Evolutionary conservation across 2,329 filamentous ascomycete genomes (phyloP).

Genomic region (Colletotrichum sp.): DNA sequence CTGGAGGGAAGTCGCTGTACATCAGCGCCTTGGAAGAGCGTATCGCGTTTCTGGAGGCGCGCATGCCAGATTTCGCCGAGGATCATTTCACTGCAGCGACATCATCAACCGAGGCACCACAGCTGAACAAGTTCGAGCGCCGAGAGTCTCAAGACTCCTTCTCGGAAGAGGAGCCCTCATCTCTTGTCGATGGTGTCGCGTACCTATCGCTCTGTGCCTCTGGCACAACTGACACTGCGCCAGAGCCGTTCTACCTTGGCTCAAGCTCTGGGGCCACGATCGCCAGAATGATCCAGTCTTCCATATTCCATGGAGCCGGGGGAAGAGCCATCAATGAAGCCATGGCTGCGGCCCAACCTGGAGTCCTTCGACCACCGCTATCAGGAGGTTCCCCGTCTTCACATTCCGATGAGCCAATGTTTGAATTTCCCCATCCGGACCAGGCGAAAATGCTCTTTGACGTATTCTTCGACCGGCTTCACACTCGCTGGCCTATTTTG

Average conservation of each 20-base stretch:
- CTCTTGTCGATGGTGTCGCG: slow-evolving; percentile 28
- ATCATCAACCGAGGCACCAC: background rate
- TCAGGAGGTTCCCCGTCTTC: background rate
- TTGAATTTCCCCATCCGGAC: slow-evolving; percentile 20
- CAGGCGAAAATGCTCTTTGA: slow-evolving; percentile 26
- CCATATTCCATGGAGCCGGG: slow-evolving; percentile 25
- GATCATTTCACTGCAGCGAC: slow-evolving; percentile 25
- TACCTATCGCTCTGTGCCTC: slow-evolving; percentile 29
- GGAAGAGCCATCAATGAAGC: slow-evolving; percentile 1
- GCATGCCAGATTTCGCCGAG: slow-evolving; percentile 28
- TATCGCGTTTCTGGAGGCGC: slow-evolving; percentile 31
- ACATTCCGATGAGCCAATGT: slow-evolving; percentile 1
- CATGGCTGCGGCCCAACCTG: background rate
- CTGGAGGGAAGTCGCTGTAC: slow-evolving; percentile 31
- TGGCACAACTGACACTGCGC: slow-evolving; percentile 25
- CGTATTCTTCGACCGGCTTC: slow-evolving; percentile 29
- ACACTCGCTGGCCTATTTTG: slow-evolving; percentile 30
- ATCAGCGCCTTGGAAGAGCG: slow-evolving; percentile 32
- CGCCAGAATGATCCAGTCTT: slow-evolving; percentile 29
- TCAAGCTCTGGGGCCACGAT: slow-evolving; percentile 31
- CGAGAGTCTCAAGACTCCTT: slow-evolving; percentile 9
- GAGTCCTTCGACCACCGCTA: background rate
- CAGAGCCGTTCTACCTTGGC: slow-evolving; percentile 30
- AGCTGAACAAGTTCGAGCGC: background rate
- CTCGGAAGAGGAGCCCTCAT: slow-evolving; percentile 24